Evolutionary conservation across 257 asterid species (phyloP), one percentile per base, ranked within the genome.

Genomic region (Eucommia ulmoides): DNA sequence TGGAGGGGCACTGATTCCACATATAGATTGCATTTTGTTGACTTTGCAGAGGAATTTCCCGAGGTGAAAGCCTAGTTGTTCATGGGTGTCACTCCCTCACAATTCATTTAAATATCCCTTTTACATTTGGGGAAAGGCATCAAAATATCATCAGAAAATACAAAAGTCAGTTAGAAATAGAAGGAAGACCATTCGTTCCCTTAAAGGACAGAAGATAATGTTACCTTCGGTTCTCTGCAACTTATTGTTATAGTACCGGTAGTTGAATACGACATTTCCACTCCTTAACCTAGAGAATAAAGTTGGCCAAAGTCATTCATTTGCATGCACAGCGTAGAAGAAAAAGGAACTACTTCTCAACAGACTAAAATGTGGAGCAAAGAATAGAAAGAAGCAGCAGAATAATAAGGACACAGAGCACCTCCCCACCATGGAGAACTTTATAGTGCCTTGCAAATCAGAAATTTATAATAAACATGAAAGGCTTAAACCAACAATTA

Each of bases 221-320:
- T 56, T 83, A 91, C 99, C 99, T 86, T 91, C 99, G 50, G 95
- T 91, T 67, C 85, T 76, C 72, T 83, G 95, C 79, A 83, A 61
- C 83, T 74, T 79, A 67, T 81, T 83, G 77, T 81, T 72, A 60
- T 83, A 83, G 72, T 86, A 91, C 70, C 67, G 74, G 75, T 86
- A 91, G 76, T 86, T 81, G 93, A 86, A 91, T 63, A 91, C 74
- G 50, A 91, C 97, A 74, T 91, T 91, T 54, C 99, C 97, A 46
- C 77, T 65, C 82, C 99, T 83, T 78, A 91, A 81, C 95, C 99
- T 91, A 67, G 50, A 76, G 18, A 52, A 21, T 41, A 38, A 6
- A 68, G 57, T 56, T 65, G 65, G 53, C 55, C 65, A 60, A 51
- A 41, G 52, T 45, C 65, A 29, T 12, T 29, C 8, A 29, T 29